phyloP scores from a whole-genome alignment of 768 basidiomycete species.

The Pluteus cervinus region DNA sequence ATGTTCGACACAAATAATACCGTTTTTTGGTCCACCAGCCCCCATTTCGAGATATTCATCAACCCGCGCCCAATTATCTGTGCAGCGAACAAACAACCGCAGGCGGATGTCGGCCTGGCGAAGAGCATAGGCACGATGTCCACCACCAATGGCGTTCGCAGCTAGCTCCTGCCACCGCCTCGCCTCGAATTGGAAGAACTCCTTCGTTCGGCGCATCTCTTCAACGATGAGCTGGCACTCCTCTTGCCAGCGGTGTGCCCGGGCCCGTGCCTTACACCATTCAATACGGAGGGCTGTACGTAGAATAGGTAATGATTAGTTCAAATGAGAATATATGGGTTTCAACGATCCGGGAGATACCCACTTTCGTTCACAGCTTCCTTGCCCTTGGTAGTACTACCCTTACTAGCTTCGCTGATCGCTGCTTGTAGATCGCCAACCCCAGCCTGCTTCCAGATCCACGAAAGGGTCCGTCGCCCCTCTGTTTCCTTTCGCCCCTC shows the following conservation, averaged over 20 bases:
- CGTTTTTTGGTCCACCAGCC: no score
- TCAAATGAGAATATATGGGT: constrained; percentile 8
- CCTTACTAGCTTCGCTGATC: no score
- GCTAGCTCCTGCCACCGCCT: background rate
- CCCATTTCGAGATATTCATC: no score
- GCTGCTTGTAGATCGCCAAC: no score
- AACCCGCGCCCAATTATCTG: no score
- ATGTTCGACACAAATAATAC: no score
- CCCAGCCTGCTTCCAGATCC: constrained; percentile 17
- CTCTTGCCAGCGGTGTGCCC: constrained; percentile 26
- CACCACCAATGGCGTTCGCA: no score
- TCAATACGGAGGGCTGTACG: constrained; percentile 18
- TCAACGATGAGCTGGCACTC: constrained; percentile 26
- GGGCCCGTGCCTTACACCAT: constrained; percentile 23
- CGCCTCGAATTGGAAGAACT: background rate
- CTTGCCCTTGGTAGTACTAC: no score
- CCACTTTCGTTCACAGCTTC: constrained; percentile 6
- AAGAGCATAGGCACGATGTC: background rate
- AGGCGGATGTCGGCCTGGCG: no score
- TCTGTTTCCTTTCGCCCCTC: no score
- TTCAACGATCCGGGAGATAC: no score
- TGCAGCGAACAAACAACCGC: no score
- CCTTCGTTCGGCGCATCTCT: constrained; percentile 14
- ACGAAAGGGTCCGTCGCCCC: constrained; percentile 13
- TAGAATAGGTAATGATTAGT: background rate